Evolutionary conservation across 306 rosid genomes (phyloP), one percentile per base, ranked within the genome.

Genomic region (Senna siamea): DNA sequence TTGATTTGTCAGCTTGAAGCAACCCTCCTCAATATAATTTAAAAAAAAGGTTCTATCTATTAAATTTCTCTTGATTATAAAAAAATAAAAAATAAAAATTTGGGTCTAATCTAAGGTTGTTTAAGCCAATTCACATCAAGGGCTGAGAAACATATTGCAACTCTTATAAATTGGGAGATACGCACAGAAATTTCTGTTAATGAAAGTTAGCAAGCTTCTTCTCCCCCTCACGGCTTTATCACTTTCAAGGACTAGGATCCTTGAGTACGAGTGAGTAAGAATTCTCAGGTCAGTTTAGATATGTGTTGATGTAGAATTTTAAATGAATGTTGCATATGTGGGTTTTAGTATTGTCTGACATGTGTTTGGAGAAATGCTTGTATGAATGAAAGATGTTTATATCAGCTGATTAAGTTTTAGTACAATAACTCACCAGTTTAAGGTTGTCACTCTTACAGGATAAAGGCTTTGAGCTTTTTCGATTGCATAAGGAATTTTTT

Each of bases 1-100:
- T 81, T 71, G 76, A 83, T 85, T 78, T 85, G 78, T 83, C 93
- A 85, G 80, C 86, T 70, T 71, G 79, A 76, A 81, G 73, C 40
- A 73, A 51, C 82, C 57, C 65, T 66, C 44, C 9, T 28, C 11
- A 37, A 37, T 41, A 37, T 26, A 1, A 26, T 26, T 26, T 26
- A 73, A 65, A 73, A 77, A 51, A 72, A 3, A 26, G 63, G 50
- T 28, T 26, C 12, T 69, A 28, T 53, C 50, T 76, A 60, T 65
- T n/a, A n/a, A n/a, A n/a, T 55, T 14, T 22, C 50, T 35, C 75
- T 66, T 51, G 32, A 67, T 76, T 67, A n/a, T n/a, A n/a, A n/a
- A n/a, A n/a, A n/a, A n/a, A n/a, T n/a, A 41, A 9, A 73, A 44
- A 79, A 9, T 41, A 37, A 37, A 37, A 37, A 7, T 37, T 37